A percentile compares a stretch with the other conserved stretches of the same genome.
These are phyloP conservation scores for Neoboletus subvelutipes DNA, from an alignment of 768 basidiomycete species.

Conservation along the genomic window DNA sequence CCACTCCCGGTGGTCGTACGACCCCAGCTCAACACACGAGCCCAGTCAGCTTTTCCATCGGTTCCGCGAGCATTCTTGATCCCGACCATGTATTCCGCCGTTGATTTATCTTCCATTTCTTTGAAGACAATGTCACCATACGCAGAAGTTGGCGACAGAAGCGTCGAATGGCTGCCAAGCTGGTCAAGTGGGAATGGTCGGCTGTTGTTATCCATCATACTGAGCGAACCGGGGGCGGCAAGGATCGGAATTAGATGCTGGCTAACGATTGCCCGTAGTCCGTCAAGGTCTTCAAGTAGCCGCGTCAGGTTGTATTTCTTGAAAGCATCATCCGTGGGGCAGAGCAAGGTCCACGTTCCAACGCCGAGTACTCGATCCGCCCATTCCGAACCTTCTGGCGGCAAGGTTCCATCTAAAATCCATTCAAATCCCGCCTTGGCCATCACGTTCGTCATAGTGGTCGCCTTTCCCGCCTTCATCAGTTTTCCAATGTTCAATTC, in stretches of 20 bases:
- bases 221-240: constrained; percentile 20
- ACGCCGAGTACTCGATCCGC: constrained; percentile 47
- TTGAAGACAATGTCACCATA: constrained; percentile 89
- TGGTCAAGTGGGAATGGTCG: constrained; percentile 72
- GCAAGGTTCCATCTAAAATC: constrained; percentile 82
- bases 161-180: constrained; percentile 70
- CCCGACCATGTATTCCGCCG: constrained; percentile 55
- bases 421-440: constrained; percentile 85
- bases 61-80: constrained; percentile 74
- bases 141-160: constrained; percentile 60
- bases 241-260: constrained; percentile 73
- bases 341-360: constrained; percentile 83
- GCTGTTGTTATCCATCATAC: constrained; percentile 53
- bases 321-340: constrained; percentile 92
- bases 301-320: constrained; percentile 78
- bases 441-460: constrained; percentile 84
- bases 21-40: constrained; percentile 69
- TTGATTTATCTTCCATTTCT: constrained; percentile 41
- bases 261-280: constrained; percentile 58
- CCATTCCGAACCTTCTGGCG: constrained; percentile 71
- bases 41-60: constrained; percentile 60
- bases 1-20: constrained; percentile 70
- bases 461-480: constrained; percentile 82
- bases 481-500: constrained; percentile 88
- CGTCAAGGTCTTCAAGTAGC: constrained; percentile 56